phyloP scores from a whole-genome alignment of 129 eudicot species.

The Escallonia herrerae region DNA sequence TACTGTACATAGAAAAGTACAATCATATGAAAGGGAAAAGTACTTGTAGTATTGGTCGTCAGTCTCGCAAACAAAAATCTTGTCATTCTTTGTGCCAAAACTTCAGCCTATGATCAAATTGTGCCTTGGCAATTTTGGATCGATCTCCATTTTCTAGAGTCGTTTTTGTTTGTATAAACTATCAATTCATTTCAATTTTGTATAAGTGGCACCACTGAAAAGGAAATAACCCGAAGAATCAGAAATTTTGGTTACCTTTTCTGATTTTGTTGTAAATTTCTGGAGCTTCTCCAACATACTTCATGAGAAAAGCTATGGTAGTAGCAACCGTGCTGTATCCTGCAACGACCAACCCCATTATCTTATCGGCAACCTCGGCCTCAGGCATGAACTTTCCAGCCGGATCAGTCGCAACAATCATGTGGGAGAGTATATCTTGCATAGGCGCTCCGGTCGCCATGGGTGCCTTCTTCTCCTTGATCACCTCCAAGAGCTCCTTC shows the following conservation, averaged over 20 bases:
- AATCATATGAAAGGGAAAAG: too few species aligned
- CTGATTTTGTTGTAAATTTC: slow-evolving; percentile 22
- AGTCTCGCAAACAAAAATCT: too few species aligned
- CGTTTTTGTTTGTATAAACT: not conserved
- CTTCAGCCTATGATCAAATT: too few species aligned
- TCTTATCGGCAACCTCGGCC: slow-evolving; percentile 28
- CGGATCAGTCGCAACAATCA: slow-evolving; percentile 24
- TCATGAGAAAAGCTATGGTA: slow-evolving; percentile 25
- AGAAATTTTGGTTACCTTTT: slow-evolving; percentile 9
- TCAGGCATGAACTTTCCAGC: slow-evolving; percentile 32
- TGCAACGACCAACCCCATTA: slow-evolving; percentile 35
- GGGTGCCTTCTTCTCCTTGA: slow-evolving; percentile 27
- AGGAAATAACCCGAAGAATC: not conserved
- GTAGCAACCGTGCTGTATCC: slow-evolving; percentile 35
- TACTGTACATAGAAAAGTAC: too few species aligned
- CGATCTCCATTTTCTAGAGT: not conserved
- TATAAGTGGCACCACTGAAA: not conserved
- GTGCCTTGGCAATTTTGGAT: not conserved
- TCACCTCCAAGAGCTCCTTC: slow-evolving; percentile 25
- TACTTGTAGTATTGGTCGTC: too few species aligned
- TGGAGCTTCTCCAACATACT: slow-evolving; percentile 20
- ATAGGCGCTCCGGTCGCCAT: slow-evolving; percentile 11
- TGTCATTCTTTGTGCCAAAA: too few species aligned
- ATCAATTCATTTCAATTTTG: not conserved
- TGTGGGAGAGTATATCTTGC: slow-evolving; percentile 28